A percentile compares a stretch with the other conserved stretches of the same genome.
phyloP scores from a whole-genome alignment of 1,284 basidiomycete genomes.

The Afroboletus lepidellus region DNA sequence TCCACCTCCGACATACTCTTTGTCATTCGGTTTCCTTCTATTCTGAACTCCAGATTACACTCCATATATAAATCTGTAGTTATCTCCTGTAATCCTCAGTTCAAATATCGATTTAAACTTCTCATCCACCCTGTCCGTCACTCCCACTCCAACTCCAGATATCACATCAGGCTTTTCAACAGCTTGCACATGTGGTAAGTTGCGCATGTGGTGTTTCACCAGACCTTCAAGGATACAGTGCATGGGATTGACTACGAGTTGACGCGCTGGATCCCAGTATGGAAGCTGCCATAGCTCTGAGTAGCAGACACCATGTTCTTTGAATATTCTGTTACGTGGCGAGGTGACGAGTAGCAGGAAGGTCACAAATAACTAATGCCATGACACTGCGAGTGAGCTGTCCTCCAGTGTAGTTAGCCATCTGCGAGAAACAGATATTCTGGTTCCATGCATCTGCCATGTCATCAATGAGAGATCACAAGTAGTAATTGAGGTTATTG shows the following conservation, averaged over 20 bases:
- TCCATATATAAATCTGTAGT: no score
- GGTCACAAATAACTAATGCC: not conserved
- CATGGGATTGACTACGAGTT: not conserved
- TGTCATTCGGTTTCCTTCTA: no score
- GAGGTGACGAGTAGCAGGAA: not conserved
- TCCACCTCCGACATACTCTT: no score
- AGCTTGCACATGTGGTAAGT: no score
- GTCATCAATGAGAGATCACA: slow-evolving; percentile 7
- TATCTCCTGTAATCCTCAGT: no score
- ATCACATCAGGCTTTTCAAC: no score
- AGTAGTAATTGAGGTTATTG: slow-evolving; percentile 18
- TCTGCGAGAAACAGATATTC: not conserved
- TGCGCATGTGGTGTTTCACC: no score
- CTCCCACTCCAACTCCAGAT: no score
- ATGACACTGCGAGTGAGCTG: not conserved
- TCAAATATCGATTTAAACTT: no score
- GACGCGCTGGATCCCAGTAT: not conserved
- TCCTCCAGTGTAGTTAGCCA: not conserved
- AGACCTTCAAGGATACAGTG: not conserved
- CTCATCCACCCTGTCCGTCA: no score
- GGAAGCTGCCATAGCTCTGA: not conserved
- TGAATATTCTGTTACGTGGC: no score
- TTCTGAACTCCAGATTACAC: no score
- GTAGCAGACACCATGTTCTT: not conserved
- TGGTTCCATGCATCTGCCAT: not conserved